phyloP scores from a whole-genome alignment of 257 asterid genomes.

The Lithospermum erythrorhizon region DNA sequence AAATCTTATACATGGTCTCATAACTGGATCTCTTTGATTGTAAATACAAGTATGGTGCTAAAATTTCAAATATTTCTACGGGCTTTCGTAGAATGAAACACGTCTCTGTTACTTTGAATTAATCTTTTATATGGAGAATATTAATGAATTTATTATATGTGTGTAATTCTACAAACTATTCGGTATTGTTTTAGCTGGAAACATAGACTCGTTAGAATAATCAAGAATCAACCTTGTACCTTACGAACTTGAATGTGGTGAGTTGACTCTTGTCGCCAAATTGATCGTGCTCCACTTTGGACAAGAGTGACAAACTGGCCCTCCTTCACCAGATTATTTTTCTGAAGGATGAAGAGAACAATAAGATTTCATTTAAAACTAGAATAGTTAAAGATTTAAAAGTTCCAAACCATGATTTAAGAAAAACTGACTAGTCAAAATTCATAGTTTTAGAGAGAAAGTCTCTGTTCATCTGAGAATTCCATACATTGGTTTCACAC shows the following conservation, averaged over 20 bases:
- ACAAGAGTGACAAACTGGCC: slow-evolving; percentile 87
- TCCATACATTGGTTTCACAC: slow-evolving; percentile 88
- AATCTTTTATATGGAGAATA: too few relatives aligned
- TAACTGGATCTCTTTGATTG: too few relatives aligned
- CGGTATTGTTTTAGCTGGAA: not conserved
- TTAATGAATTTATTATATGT: not conserved
- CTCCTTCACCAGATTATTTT: slow-evolving; percentile 54
- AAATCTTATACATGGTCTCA: too few relatives aligned
- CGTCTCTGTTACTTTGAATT: not conserved
- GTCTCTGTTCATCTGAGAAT: slow-evolving; percentile 84
- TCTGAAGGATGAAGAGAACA: slow-evolving; percentile 25
- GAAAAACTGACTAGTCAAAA: slow-evolving; percentile 52
- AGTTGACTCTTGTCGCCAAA: slow-evolving; percentile 89
- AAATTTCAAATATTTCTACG: not conserved
- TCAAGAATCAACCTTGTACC: slow-evolving; percentile 45
- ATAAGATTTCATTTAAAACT: not conserved
- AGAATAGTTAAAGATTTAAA: slow-evolving; percentile 2
- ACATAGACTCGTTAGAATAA: not conserved
- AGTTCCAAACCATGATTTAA: not conserved
- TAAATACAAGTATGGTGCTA: too few relatives aligned
- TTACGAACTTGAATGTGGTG: slow-evolving; percentile 96
- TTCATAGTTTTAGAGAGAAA: slow-evolving; percentile 70
- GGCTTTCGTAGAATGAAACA: not conserved
- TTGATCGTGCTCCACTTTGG: slow-evolving; percentile 97
- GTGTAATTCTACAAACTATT: not conserved